These are phyloP conservation scores for Akebia trifoliata DNA, from an alignment of 164 flowering plant species.

Conservation along the genomic window DNA sequence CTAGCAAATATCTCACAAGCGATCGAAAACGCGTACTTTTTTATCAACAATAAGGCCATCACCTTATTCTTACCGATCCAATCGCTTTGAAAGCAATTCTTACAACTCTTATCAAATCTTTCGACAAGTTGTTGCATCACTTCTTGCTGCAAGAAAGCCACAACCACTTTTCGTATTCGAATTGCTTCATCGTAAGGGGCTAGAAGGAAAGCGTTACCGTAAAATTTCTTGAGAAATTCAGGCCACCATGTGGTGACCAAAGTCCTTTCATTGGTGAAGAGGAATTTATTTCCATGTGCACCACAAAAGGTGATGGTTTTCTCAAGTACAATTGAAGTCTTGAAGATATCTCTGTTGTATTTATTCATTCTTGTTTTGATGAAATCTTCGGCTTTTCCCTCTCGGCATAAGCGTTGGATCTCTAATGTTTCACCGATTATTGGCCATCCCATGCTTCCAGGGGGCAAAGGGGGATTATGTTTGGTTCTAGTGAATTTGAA, in stretches of 20 bases:
- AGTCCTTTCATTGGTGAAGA: slow-evolving; percentile 19
- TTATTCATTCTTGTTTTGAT: slow-evolving; percentile 2
- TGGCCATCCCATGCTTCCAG: slow-evolving; percentile 16
- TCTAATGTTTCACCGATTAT: slow-evolving; percentile 12
- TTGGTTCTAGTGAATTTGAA: background rate
- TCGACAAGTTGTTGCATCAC: slow-evolving; percentile 11
- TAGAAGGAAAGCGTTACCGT: slow-evolving; percentile 17
- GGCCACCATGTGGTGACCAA: slow-evolving; percentile 24
- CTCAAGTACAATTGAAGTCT: slow-evolving; percentile 8
- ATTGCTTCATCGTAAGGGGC: slow-evolving; percentile 16
- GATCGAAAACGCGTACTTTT: slow-evolving; percentile 11
- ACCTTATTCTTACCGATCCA: slow-evolving; percentile 15
- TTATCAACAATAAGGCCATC: slow-evolving; percentile 16
- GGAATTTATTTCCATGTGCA: slow-evolving; percentile 12
- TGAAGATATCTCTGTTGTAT: slow-evolving; percentile 15
- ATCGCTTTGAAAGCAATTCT: slow-evolving; percentile 11
- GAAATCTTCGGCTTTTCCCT: slow-evolving; percentile 6
- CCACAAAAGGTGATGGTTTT: slow-evolving; percentile 12
- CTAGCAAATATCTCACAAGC: slow-evolving; percentile 18
- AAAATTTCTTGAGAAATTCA: slow-evolving; percentile 11
- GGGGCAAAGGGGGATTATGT: slow-evolving; percentile 6
- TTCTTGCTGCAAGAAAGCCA: slow-evolving; percentile 13
- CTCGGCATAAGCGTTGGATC: slow-evolving; percentile 6
- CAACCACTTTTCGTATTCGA: slow-evolving; percentile 11
- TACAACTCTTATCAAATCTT: slow-evolving; percentile 17